Evolutionary conservation across 2,329 filamentous ascomycete genomes (phyloP), one percentile per base, ranked within the genome.

Genomic region (Xylaria hypoxylon): DNA sequence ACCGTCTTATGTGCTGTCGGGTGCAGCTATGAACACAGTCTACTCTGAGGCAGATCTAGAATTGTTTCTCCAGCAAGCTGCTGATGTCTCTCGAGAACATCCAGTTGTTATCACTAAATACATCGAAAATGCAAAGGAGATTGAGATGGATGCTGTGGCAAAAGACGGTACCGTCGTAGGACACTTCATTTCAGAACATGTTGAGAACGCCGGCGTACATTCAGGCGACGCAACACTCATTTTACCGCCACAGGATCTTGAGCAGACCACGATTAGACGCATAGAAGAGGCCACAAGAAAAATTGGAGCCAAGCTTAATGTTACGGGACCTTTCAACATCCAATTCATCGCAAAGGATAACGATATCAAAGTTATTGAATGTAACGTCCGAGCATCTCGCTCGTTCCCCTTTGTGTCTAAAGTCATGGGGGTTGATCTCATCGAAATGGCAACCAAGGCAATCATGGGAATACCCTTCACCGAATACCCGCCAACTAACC

Each of bases 341-440:
- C 96, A 99, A 79, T 98, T 99, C 83, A 99, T 99, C 75, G 96
- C 96, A 75, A 98, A 98, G 84, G 94, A 98, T 79, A 98, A 98
- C 79, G 95, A 98, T 72, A 98, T 99, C 85, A 98, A 98, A 85
- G 96, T 99, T 72, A 99, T 99, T 71, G 96, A 99, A 83, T 98
- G 96, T 82, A 99, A 99, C 76, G 96, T 98, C 67, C 91, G 96
- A 70, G 96, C 96, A 17, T 97, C 96, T 51, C 89, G 96, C 71
- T 98, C 95, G 0, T 97, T 97, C 86, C 96, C 96, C 68, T 99
- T 99, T 77, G 94, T 98, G 17, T 97, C 94, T 71, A 99, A 99
- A 85, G 93, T 97, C 72, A 98, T 97, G 93, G 94, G 94, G 58
- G 92, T 97, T 59, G 95, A 99, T 77, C 86, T 99, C 69, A 97